Base-by-base conservation (phyloP, 73 alveolate species). In the Strombidium stylifer region DNA sequence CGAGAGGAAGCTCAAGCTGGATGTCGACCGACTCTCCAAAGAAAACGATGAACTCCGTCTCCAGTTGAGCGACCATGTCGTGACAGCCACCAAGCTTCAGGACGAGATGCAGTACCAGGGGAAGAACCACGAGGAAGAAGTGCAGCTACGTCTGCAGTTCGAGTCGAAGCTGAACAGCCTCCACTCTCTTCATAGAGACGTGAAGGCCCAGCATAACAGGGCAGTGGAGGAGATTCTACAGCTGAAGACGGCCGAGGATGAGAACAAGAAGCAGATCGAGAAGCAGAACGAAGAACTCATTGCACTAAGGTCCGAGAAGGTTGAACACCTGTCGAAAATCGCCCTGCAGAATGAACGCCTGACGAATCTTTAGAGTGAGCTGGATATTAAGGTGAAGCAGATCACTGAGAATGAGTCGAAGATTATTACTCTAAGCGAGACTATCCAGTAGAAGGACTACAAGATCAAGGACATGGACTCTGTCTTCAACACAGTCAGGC, bases 101-200 rank as follows among this genome's bases (percentile, higher is more conserved):
- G 42, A 4, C 42, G 42, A 28, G 2, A 24, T 5, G 11, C 66
- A 64, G 20, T 26, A 48, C 26, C 39, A 64, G 51, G 45, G 45
- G 78, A 64, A 64, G 19, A 69, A 69, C 42, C 82, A 69, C 51
- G 82, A 69, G 37, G 82, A 69, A 16, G 82, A 69, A 39, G 82
- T 69, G 12, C 31, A 53, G 23, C 72, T 69, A 1, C 11, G 82
- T 2, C 37, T 69, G 32, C 18, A 16, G 14, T 69, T 69, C 44
- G 82, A 69, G 26, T 48, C 59, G 19, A 69, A 69, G 32, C 64
- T 69, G 25, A 69, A 69, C 30, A 21, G 72, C 1, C 18, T 69
- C 72, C 82, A 69, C 44, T 55, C 36, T 23, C 44, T 48, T 0
- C 36, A 69, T 20, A 51, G 82, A 20, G 78, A 64, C 27, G 16